Conservation (phyloP, 2,329 filamentous ascomycete species). For the Nemania diffusa region DNA sequence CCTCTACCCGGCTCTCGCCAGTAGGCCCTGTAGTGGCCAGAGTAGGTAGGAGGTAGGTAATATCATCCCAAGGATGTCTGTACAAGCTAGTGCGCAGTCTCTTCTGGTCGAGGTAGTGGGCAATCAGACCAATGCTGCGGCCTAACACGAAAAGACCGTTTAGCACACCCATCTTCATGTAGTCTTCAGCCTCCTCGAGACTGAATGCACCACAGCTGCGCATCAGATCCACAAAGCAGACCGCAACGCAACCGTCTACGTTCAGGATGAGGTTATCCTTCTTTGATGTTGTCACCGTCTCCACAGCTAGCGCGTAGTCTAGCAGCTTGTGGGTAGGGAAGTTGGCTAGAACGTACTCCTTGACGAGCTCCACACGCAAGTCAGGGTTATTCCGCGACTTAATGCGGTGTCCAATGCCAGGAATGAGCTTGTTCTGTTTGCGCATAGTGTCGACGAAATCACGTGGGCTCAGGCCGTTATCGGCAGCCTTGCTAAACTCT, state of each 20-base stretch:
- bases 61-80: constrained; percentile 99
- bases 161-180: constrained; percentile 98
- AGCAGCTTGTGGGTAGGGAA: constrained; percentile 98
- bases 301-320: constrained; percentile 97
- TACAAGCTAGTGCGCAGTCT: constrained; percentile 97
- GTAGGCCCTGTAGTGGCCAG: constrained; percentile 75
- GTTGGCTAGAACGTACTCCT: constrained; percentile 97
- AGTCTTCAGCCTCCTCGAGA: constrained; percentile 96
- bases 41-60: constrained; percentile 91
- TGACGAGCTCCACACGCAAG: constrained; percentile 98
- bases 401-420: constrained; percentile 98
- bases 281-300: constrained; percentile 98
- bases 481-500: constrained; percentile 97
- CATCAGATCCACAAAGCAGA: constrained; percentile 98
- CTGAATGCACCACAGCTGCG: constrained; percentile 98
- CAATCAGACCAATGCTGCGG: constrained; percentile 97
- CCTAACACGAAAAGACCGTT: constrained; percentile 99
- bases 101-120: constrained; percentile 99
- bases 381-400: constrained; percentile 99
- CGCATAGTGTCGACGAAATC: constrained; percentile 99
- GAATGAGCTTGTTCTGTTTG: constrained; percentile 99
- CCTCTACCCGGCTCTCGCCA: constrained; percentile 91
- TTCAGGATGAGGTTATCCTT: constrained; percentile 99
- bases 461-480: constrained; percentile 97
- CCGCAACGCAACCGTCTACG: constrained; percentile 96